Percentiles rank a stretch among this genome's conserved stretches.
These are phyloP conservation scores for Babesia ovata DNA, from an alignment of 169 alveolate species.

Conservation along the genomic window DNA sequence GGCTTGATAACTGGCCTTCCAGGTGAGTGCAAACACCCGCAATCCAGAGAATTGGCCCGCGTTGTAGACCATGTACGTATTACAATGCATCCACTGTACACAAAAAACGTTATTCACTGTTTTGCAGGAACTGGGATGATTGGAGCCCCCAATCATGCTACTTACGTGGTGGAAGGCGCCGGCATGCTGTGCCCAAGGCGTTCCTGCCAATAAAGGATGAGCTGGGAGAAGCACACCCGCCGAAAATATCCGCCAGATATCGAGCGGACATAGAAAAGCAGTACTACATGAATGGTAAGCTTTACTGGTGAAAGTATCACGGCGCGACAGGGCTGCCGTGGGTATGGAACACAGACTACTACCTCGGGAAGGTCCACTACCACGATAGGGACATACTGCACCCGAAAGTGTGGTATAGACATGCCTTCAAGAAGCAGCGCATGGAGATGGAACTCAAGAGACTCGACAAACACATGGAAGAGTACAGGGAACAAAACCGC, in stretches of 20 bases:
- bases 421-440: constrained; percentile 69
- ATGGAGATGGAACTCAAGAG: constrained; percentile 62
- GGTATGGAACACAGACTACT: constrained; percentile 84
- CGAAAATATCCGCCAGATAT: constrained; percentile 70
- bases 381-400: constrained; percentile 82
- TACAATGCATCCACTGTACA: neutral
- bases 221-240: constrained; percentile 88
- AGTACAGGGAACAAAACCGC: constrained; percentile 71
- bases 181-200: constrained; percentile 79
- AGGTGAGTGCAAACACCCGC: constrained; percentile 61
- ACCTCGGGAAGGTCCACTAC: constrained; percentile 77
- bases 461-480: constrained; percentile 57
- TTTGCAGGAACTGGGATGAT: constrained; percentile 80
- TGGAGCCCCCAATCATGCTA: constrained; percentile 81
- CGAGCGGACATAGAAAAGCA: constrained; percentile 85
- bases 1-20: constrained; percentile 86
- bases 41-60: no score
- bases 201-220: constrained; percentile 85
- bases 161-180: constrained; percentile 84
- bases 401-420: constrained; percentile 82
- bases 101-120: neutral
- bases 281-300: constrained; percentile 79
- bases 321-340: constrained; percentile 79
- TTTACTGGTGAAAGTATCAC: neutral
- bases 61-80: no score